phyloP scores from a whole-genome alignment of 495 filamentous ascomycete species.

The Podospora appendiculata region DNA sequence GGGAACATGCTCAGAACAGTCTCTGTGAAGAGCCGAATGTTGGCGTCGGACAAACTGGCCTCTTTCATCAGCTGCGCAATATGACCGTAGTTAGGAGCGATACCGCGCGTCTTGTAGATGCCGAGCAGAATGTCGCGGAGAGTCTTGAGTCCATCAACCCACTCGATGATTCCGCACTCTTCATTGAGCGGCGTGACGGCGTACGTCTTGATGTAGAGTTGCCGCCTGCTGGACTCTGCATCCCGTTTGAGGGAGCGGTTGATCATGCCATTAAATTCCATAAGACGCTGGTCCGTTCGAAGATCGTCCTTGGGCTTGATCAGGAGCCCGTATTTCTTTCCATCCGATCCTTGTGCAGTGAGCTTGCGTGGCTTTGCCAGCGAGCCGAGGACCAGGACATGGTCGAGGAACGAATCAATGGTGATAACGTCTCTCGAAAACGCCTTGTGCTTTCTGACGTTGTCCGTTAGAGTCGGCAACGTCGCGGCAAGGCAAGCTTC shows the following conservation, averaged over 20 bases:
- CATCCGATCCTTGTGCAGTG: slow-evolving; percentile 80
- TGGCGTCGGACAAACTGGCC: slow-evolving; percentile 29
- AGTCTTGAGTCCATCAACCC: slow-evolving; percentile 94
- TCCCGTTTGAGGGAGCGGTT: slow-evolving; percentile 88
- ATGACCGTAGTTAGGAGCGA: slow-evolving; percentile 43
- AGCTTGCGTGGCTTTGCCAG: slow-evolving; percentile 89
- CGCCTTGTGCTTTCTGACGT: slow-evolving; percentile 65
- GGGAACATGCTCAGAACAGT: slow-evolving; percentile 61
- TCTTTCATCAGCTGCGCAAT: slow-evolving; percentile 42
- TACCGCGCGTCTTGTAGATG: slow-evolving; percentile 63
- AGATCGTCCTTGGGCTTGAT: slow-evolving; percentile 98
- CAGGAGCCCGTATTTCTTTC: slow-evolving; percentile 75
- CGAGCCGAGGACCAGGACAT: slow-evolving; percentile 83
- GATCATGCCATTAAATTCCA: slow-evolving; percentile 99
- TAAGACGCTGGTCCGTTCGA: slow-evolving; percentile 90
- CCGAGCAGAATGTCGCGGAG: slow-evolving; percentile 83
- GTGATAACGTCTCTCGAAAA: slow-evolving; percentile 59
- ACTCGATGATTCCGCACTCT: slow-evolving; percentile 96
- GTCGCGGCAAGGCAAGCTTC: slow-evolving; percentile 77
- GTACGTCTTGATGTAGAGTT: slow-evolving; percentile 86
- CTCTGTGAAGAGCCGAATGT: slow-evolving; percentile 61
- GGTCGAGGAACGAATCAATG: slow-evolving; percentile 62
- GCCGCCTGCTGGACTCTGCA: slow-evolving; percentile 78
- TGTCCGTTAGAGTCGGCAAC: slow-evolving; percentile 66
- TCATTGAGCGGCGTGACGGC: slow-evolving; percentile 94